A percentile compares a stretch with the other conserved stretches of the same genome.
phyloP scores from a whole-genome alignment of 805 yeast species.

The Yarrowia divulgata region DNA sequence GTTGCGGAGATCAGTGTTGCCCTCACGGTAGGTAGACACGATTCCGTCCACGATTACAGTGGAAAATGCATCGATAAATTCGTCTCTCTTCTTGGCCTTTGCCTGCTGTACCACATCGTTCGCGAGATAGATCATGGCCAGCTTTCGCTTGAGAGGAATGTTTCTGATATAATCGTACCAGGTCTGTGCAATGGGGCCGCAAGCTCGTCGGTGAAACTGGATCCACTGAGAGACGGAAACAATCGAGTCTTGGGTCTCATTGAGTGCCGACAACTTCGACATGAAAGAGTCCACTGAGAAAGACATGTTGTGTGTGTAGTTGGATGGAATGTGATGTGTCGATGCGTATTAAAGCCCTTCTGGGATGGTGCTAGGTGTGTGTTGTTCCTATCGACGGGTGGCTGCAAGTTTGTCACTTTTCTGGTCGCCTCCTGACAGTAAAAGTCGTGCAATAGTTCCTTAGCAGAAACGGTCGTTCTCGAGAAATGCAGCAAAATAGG shows the following conservation, averaged over 20 bases:
- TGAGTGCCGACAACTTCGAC: slow-evolving; percentile 55
- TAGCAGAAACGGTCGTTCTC: not conserved
- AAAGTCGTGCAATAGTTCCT: not conserved
- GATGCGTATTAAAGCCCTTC: not conserved
- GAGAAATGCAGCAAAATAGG: not conserved
- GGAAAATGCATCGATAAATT: slow-evolving; percentile 66
- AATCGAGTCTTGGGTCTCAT: slow-evolving; percentile 73
- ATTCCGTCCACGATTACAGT: slow-evolving; percentile 52
- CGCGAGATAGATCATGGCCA: slow-evolving; percentile 71
- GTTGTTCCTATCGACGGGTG: not conserved
- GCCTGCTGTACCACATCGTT: slow-evolving; percentile 86
- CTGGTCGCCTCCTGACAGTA: not conserved
- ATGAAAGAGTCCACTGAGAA: slow-evolving; percentile 59
- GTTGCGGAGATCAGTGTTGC: slow-evolving; percentile 56
- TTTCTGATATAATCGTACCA: slow-evolving; percentile 57
- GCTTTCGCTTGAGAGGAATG: slow-evolving; percentile 54
- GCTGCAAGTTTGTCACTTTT: not conserved
- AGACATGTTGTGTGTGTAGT: slow-evolving; percentile 51
- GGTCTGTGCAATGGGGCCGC: slow-evolving; percentile 58
- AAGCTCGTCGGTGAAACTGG: slow-evolving; percentile 69
- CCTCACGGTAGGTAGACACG: slow-evolving; percentile 50
- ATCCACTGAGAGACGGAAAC: slow-evolving; percentile 77
- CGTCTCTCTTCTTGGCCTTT: slow-evolving; percentile 64
- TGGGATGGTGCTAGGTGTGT: not conserved
- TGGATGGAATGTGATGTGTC: not conserved